phyloP scores from a whole-genome alignment of 495 filamentous ascomycete species.

The Penicillium nucicola region DNA sequence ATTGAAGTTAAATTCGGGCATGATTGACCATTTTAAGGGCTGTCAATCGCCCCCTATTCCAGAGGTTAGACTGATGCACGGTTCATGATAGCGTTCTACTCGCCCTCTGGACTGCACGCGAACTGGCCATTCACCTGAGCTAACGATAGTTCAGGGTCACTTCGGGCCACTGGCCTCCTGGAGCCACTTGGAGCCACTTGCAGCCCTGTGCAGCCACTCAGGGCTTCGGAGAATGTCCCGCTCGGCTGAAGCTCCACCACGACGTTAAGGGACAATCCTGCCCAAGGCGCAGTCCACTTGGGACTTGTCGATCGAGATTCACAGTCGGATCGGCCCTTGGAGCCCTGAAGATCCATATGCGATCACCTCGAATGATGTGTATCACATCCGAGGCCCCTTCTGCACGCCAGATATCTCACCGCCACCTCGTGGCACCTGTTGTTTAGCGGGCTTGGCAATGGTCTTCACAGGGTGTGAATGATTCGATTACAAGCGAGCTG shows the following conservation, averaged over 20 bases:
- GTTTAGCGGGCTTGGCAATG: not conserved
- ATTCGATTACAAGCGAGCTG: not conserved
- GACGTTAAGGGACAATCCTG: not conserved
- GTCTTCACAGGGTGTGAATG: not conserved
- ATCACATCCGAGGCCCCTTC: too few species aligned
- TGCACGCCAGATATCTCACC: not conserved
- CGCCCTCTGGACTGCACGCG: too few species aligned
- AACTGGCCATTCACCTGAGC: too few species aligned
- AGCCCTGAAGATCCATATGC: not conserved
- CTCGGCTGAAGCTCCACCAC: not conserved
- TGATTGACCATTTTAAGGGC: not conserved
- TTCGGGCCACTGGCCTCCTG: not conserved
- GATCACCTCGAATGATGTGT: too few species aligned
- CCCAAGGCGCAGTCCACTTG: not conserved
- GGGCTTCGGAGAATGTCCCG: not conserved
- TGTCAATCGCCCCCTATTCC: not conserved
- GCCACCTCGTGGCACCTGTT: not conserved
- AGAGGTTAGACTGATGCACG: not conserved
- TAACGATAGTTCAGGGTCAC: too few species aligned
- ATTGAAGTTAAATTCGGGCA: not conserved
- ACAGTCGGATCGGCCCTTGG: not conserved
- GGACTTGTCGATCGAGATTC: not conserved
- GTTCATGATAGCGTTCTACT: too few species aligned
- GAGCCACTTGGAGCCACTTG: too few species aligned
- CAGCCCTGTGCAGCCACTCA: not conserved